Evolutionary conservation across 2,329 filamentous ascomycete genomes (phyloP).

Genomic region (Monilinia fructicola): DNA sequence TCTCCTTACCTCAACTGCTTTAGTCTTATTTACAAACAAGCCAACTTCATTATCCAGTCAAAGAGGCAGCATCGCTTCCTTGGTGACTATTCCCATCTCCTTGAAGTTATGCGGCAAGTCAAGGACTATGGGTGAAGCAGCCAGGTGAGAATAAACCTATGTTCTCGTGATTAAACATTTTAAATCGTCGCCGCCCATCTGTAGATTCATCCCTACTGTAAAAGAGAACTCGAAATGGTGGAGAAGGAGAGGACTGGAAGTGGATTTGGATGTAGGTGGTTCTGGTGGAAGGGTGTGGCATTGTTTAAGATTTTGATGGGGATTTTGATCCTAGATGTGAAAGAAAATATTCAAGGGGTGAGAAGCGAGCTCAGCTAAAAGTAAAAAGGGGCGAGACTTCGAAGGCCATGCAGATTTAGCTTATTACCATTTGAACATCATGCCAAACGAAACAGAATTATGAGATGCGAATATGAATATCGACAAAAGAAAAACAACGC

Average conservation of each 20-base stretch:
- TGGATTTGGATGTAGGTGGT: not conserved
- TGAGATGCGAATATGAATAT: not conserved
- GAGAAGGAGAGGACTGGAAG: not conserved
- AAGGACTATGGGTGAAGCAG: not conserved
- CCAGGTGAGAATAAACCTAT: slow-evolving; percentile 3
- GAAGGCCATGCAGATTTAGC: not conserved
- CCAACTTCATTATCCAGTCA: not conserved
- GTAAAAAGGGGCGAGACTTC: not conserved
- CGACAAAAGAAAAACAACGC: not conserved
- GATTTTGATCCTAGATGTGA: not conserved
- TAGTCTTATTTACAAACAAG: not conserved
- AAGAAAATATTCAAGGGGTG: not conserved
- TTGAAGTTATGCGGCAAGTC: slow-evolving; percentile 1
- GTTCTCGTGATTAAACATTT: slow-evolving; percentile 1
- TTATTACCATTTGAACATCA: not conserved
- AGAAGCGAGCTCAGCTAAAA: not conserved
- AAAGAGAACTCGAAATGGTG: not conserved
- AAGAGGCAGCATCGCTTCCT: not conserved
- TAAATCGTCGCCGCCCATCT: not conserved
- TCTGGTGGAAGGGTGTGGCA: not conserved
- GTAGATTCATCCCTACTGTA: not conserved
- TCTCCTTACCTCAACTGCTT: too few species aligned
- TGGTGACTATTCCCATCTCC: slow-evolving; percentile 1
- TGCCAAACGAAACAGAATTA: not conserved
- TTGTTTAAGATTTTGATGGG: not conserved